Evolutionary conservation across 768 basidiomycete species (phyloP), one percentile per base, ranked within the genome.

Genomic region (Pleurotus tuber-regium): DNA sequence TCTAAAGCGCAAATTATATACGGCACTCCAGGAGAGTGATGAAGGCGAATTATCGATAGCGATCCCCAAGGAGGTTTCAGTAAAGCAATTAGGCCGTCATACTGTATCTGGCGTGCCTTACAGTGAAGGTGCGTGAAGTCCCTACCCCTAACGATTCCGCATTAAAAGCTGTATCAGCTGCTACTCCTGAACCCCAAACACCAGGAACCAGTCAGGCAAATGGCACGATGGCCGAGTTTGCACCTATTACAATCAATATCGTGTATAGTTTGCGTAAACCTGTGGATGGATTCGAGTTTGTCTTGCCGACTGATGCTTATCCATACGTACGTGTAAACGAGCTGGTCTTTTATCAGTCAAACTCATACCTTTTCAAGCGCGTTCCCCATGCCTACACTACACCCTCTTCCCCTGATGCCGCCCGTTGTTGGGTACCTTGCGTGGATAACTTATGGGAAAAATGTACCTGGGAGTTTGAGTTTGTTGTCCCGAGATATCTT

Each of bases 401-500:
- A 3, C 86, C 93, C 1, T 88, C 90, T 0, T 87, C 86, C 6
- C 86, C 93, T 4, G 92, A 95, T 63, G 79, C 92, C 14, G 94
- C 96, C n/a, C 78, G 97, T 61, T 94, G 92, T 60, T 99, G 97
- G 97, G 86, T 98, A n/a, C 97, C 97, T 11, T 99, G 97, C 61
- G 69, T 98, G 16, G 97, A 99, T 66, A 90, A 83, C 59, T 69
- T 93, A 18, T 96, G 93, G 91, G 95, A 97, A 68, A 87, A 92
- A 60, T 97, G 91, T 59, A 95, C 96, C 5, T 99, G 97, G 97
- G 97, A 99, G 62, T 88, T 98, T 52, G 92, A 98, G 67, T 92
- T 97, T 66, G 83, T 97, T 44, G 95, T 97, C 28, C 94, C 95
- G 43, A 77, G 86, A 57, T 86, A 83, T 61, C 71, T 91, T 11